A percentile compares a stretch with the other conserved stretches of the same genome.
Conservation (phyloP, 2,329 filamentous ascomycete genomes). For the Zasmidium citrigriseum region DNA sequence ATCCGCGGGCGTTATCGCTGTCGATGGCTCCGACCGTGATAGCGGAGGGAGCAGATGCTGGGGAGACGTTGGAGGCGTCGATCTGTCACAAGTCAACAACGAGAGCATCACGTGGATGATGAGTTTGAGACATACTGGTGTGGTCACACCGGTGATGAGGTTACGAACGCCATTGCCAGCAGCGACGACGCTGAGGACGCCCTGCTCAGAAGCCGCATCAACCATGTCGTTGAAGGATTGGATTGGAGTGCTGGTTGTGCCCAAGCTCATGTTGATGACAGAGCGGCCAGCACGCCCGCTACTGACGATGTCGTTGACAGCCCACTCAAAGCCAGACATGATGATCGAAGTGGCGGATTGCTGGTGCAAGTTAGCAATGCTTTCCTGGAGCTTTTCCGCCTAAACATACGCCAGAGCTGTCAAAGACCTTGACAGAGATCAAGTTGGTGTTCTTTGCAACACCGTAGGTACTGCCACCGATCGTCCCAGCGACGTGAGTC, state of each 20-base stretch:
- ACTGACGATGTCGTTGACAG: conserved; percentile 36
- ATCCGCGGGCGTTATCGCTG: conserved; percentile 28
- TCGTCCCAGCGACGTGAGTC: conserved; percentile 64
- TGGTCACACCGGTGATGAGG: no score
- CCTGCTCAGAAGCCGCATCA: conserved; percentile 46
- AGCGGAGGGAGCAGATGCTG: conserved; percentile 38
- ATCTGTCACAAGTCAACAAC: no score
- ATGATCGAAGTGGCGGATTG: conserved; percentile 49
- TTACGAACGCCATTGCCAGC: conserved; percentile 52
- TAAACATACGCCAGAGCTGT: conserved; percentile 41
- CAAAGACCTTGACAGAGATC: conserved; percentile 60
- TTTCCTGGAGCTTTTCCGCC: no score
- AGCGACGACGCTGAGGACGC: conserved; percentile 56
- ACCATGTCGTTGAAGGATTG: conserved; percentile 54
- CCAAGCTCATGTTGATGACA: conserved; percentile 60
- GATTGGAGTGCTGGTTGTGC: conserved; percentile 43
- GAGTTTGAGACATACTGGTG: no score
- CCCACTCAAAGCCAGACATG: conserved; percentile 61
- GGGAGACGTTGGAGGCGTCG: conserved; percentile 31
- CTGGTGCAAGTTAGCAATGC: no score
- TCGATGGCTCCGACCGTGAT: conserved; percentile 40
- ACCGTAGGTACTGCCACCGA: conserved; percentile 61
- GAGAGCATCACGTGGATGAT: no score
- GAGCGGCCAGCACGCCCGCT: conserved; percentile 38
- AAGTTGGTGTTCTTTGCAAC: conserved; percentile 62